These are phyloP conservation scores for Thermochaetoides thermophila DNA, from an alignment of 495 filamentous ascomycete species.

Conservation along the genomic window DNA sequence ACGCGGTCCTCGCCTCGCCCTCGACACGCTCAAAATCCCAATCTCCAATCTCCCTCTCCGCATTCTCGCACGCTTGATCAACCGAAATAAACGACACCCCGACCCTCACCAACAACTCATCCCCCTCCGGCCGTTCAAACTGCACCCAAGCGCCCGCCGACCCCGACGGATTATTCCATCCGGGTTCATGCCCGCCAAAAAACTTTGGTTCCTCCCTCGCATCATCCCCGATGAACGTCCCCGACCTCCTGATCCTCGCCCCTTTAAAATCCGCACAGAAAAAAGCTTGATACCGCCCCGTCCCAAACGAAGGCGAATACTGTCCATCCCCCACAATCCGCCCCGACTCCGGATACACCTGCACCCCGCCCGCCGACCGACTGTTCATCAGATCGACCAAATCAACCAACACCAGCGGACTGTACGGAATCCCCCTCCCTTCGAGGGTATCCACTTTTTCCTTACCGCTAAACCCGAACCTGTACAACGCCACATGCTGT, in stretches of 20 bases:
- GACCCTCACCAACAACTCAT: slow-evolving; percentile 42
- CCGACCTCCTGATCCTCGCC: slow-evolving; percentile 42
- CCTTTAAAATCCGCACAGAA: slow-evolving; percentile 60
- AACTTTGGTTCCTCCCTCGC: slow-evolving; percentile 30
- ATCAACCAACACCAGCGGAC: slow-evolving; percentile 49
- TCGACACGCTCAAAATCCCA: slow-evolving; percentile 45
- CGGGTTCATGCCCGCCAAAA: slow-evolving; percentile 26
- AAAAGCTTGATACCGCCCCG: slow-evolving; percentile 41
- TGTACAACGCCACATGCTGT: slow-evolving; percentile 50
- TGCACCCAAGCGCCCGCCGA: slow-evolving; percentile 50
- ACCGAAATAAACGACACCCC: slow-evolving; percentile 53
- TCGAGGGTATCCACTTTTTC: slow-evolving; percentile 3
- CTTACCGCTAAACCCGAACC: slow-evolving; percentile 43
- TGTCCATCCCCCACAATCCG: slow-evolving; percentile 48
- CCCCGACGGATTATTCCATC: slow-evolving; percentile 32
- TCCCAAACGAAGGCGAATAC: slow-evolving; percentile 54
- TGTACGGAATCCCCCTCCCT: slow-evolving; percentile 23
- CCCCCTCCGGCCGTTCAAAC: slow-evolving; percentile 30
- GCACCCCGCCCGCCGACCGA: slow-evolving; percentile 41
- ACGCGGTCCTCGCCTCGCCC: slow-evolving; percentile 35
- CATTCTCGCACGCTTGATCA: slow-evolving; percentile 47
- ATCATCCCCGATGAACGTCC: slow-evolving; percentile 33
- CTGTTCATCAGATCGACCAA: slow-evolving; percentile 47
- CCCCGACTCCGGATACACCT: slow-evolving; percentile 35
- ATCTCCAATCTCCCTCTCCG: slow-evolving; percentile 45